Conservation (phyloP, 805 yeast genomes). For the Candida easanensis region DNA sequence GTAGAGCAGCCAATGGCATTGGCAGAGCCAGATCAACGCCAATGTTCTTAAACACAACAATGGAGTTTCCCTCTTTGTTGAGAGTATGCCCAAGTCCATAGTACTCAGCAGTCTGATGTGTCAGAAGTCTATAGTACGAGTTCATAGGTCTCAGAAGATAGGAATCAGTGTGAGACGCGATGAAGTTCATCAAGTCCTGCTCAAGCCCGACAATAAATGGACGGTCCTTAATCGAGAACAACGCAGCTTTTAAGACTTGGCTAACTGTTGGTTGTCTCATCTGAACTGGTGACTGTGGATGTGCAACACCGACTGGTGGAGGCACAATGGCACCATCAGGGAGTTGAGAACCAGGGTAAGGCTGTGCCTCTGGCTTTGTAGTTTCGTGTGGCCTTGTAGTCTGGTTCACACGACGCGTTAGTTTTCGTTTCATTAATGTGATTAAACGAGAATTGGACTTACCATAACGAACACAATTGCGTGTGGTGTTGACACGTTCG, state of each 20-base stretch:
- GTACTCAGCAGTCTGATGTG: constrained; percentile 70
- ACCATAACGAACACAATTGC: no score
- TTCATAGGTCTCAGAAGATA: constrained; percentile 48
- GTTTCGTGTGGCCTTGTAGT: background rate
- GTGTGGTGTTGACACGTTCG: no score
- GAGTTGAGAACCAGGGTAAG: background rate
- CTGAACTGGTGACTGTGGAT: constrained; percentile 2
- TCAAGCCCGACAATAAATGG: constrained; percentile 50
- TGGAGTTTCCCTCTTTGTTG: constrained; percentile 46
- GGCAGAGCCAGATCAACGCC: constrained; percentile 21
- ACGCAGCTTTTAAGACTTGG: constrained; percentile 36
- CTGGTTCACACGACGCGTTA: background rate
- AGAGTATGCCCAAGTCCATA: constrained; percentile 58
- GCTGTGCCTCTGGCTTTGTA: background rate
- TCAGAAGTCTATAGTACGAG: constrained; percentile 62
- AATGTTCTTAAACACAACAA: constrained; percentile 38
- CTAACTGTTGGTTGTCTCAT: constrained; percentile 13
- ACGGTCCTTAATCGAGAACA: constrained; percentile 45
- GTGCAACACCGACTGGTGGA: background rate
- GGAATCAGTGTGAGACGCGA: constrained; percentile 37
- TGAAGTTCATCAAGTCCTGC: constrained; percentile 43
- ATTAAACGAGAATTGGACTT: no score
- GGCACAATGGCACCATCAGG: background rate
- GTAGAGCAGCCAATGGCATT: constrained; percentile 17
- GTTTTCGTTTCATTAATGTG: background rate